A percentile compares a stretch with the other conserved stretches of the same genome.
Evolutionary conservation across 768 basidiomycete genomes (phyloP).

Genomic region (Naganishia vishniacii): DNA sequence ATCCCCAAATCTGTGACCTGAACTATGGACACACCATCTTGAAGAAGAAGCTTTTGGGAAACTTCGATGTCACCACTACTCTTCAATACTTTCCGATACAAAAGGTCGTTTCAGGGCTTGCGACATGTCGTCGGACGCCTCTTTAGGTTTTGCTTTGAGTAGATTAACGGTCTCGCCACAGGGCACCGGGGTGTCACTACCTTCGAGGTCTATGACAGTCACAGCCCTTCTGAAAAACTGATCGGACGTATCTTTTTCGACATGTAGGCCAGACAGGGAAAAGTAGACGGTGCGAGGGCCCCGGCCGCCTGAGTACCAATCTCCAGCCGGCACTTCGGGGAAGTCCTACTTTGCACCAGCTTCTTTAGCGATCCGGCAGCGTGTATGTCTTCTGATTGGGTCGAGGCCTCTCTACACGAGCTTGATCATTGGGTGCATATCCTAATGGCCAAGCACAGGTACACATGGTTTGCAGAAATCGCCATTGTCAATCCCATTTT

Average conservation of each 20-base stretch:
- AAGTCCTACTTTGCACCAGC: neutral
- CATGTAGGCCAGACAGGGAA: neutral
- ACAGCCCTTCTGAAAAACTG: neutral
- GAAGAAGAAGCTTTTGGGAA: neutral
- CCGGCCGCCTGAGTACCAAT: neutral
- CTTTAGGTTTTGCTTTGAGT: neutral
- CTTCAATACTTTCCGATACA: neutral
- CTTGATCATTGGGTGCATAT: neutral
- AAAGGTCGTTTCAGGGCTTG: neutral
- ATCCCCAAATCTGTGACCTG: neutral
- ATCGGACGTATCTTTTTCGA: slow-evolving; percentile 1
- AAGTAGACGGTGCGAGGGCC: neutral
- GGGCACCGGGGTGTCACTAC: neutral
- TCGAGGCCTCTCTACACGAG: neutral
- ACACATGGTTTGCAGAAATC: neutral
- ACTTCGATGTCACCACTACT: neutral
- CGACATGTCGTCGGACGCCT: neutral
- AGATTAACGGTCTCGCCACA: neutral
- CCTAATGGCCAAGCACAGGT: neutral
- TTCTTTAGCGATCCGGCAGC: neutral
- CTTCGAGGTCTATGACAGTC: neutral
- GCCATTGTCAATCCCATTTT: neutral
- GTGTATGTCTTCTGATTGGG: neutral
- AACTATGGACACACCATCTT: neutral
- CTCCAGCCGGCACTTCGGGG: neutral